phyloP scores from a whole-genome alignment of 495 filamentous ascomycete genomes.

The Tuber magnatum region DNA sequence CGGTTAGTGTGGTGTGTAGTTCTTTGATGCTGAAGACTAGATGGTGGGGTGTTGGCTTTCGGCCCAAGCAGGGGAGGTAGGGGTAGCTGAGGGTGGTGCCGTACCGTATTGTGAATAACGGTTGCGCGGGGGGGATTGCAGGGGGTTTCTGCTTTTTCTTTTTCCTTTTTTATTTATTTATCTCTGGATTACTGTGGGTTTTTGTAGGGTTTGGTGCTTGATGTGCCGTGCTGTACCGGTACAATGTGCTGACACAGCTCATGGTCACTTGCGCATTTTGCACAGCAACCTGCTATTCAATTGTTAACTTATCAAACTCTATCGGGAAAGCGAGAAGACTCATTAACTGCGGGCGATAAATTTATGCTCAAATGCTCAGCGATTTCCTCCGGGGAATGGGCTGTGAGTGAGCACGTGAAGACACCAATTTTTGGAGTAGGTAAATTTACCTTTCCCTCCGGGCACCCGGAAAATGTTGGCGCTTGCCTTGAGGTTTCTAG shows the following conservation, averaged over 20 bases:
- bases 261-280: background rate
- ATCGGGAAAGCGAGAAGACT: background rate
- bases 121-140: background rate
- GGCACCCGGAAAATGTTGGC: background rate
- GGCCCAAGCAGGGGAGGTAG: slow-evolving; percentile 33
- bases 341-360: background rate
- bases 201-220: slow-evolving; percentile 2
- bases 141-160: background rate
- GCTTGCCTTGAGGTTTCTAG: background rate
- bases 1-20: slow-evolving; percentile 70
- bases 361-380: background rate
- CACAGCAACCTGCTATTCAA: background rate
- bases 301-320: background rate
- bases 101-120: background rate
- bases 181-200: background rate
- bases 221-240: background rate
- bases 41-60: slow-evolving; percentile 48
- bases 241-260: background rate
- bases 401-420: background rate
- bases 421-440: background rate
- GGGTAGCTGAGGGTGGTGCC: background rate
- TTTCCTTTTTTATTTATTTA: slow-evolving; percentile 6
- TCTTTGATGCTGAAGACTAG: slow-evolving; percentile 57
- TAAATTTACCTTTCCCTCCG: background rate
- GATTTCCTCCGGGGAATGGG: background rate